These are phyloP conservation scores for Apophysomyces elegans DNA, from an alignment of 371 early-diverging fungal species.

Conservation along the genomic window DNA sequence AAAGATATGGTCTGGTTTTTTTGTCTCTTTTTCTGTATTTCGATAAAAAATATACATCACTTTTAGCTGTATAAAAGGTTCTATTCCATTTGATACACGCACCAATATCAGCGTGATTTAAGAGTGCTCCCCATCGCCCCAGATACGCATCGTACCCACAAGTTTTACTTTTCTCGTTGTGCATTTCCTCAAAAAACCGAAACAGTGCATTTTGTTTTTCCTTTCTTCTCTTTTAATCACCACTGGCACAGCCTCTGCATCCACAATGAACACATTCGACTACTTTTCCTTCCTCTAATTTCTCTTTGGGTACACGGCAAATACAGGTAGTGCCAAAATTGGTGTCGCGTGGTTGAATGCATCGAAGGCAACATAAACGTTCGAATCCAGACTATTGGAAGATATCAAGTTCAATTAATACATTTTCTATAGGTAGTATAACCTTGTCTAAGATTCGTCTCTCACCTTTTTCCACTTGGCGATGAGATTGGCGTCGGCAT, in stretches of 20 bases:
- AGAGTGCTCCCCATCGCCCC: too few species aligned
- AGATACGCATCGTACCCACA: too few species aligned
- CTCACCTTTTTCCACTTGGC: conserved; percentile 97
- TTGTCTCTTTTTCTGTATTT: too few species aligned
- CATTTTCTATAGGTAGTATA: background rate
- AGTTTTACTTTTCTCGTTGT: background rate
- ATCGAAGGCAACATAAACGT: conserved; percentile 96
- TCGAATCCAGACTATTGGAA: conserved; percentile 91
- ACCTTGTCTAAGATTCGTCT: background rate
- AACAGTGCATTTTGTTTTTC: background rate
- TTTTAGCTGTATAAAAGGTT: too few species aligned
- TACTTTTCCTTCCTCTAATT: conserved; percentile 85
- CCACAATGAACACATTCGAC: conserved; percentile 97
- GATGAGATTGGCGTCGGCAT: conserved; percentile 94
- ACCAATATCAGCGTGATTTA: too few species aligned
- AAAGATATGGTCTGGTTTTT: too few species aligned
- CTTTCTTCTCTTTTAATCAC: conserved; percentile 39
- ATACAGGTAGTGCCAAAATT: conserved; percentile 98
- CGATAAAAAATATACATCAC: too few species aligned
- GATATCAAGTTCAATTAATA: background rate
- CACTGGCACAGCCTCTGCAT: conserved; percentile 77
- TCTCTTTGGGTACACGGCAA: conserved; percentile 96
- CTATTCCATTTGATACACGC: too few species aligned
- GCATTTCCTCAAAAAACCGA: background rate
- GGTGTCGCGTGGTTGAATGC: conserved; percentile 97